Base-by-base conservation (phyloP, 1,139 yeast species). In the Candida smagusa region DNA sequence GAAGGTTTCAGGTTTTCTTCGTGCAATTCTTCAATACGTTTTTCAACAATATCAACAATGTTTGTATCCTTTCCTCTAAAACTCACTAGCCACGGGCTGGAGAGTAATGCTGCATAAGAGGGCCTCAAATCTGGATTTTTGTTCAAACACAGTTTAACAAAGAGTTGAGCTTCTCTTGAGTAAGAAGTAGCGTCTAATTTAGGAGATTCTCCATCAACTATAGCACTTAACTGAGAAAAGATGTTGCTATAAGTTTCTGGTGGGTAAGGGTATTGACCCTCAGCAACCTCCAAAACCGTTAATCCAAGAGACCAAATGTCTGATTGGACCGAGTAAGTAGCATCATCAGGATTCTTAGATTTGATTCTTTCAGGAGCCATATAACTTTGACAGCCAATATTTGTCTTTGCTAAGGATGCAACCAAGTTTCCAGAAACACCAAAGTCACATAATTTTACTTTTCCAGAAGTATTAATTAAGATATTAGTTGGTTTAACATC, bases 361-460 rank as follows among this genome's bases (percentile, higher is more conserved):
- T 84, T 82, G 53, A 92, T 94, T 55, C 99, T 76, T 60, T 92
- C 99, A 1, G 99, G 99, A 0, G 98, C 97, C 98, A 94, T 94
- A 63, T 92, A 92, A 4, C 96, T 86, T 63, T 92, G 98, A 61
- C 98, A 94, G 6, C 99, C 99, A 51, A 92, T 90, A 54, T 92
- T 92, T 0, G 99, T 92, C 53, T 89, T 81, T 7, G 98, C 98
- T 52, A 92, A 74, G 0, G 96, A 88, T 1, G 97, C 97, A 27
- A 92, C 98, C 45, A 92, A 68, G 56, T 92, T 92, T 22, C 98
- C 98, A 41, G 89, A 79, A 16, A 92, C 98, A 32, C 99, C 99
- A 62, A 92, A 92, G 64, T 92, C 99, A 67, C 97, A 89, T 28
- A 92, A 68, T 58, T 92, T 94, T 26, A 94, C 88, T 49, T 84